Evolutionary conservation across 1,139 yeast genomes (phyloP).

Genomic region (Protomyces pachydermus): DNA sequence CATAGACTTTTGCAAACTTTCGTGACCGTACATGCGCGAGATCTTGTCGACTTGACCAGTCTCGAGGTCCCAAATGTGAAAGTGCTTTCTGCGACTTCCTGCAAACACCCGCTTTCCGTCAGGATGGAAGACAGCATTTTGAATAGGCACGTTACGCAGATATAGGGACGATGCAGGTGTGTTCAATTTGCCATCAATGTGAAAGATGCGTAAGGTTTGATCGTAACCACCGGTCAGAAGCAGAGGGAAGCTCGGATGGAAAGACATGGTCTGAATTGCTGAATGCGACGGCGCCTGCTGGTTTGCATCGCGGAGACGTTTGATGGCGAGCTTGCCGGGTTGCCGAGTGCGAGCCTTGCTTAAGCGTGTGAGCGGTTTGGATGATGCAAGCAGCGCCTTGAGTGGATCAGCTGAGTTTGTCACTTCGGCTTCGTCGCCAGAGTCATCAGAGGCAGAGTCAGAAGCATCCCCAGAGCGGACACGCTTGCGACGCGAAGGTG

Average conservation of each 20-base stretch:
- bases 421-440: conserved; percentile 37
- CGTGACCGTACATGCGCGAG: conserved; percentile 87
- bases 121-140: conserved; percentile 61
- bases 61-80: conserved; percentile 85
- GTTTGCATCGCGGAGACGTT: conserved; percentile 82
- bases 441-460: conserved; percentile 37
- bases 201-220: conserved; percentile 76
- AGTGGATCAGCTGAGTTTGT: conserved; percentile 44
- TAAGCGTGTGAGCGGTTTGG: conserved; percentile 53
- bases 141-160: conserved; percentile 73
- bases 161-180: conserved; percentile 76
- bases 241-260: conserved; percentile 82
- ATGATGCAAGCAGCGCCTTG: conserved; percentile 54
- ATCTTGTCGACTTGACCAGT: conserved; percentile 76
- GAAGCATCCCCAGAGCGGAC: conserved; percentile 34
- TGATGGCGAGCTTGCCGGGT: conserved; percentile 64
- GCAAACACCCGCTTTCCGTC: conserved; percentile 61
- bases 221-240: conserved; percentile 90
- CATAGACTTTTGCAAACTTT: conserved; percentile 75
- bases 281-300: conserved; percentile 61
- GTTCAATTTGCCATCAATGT: conserved; percentile 85
- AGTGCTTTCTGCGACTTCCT: conserved; percentile 86
- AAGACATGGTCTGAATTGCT: conserved; percentile 74
- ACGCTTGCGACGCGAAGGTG: conserved; percentile 32
- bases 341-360: conserved; percentile 53